phyloP scores from a whole-genome alignment of 176 grass and related monocot genomes.

The Alopecurus myosuroides region DNA sequence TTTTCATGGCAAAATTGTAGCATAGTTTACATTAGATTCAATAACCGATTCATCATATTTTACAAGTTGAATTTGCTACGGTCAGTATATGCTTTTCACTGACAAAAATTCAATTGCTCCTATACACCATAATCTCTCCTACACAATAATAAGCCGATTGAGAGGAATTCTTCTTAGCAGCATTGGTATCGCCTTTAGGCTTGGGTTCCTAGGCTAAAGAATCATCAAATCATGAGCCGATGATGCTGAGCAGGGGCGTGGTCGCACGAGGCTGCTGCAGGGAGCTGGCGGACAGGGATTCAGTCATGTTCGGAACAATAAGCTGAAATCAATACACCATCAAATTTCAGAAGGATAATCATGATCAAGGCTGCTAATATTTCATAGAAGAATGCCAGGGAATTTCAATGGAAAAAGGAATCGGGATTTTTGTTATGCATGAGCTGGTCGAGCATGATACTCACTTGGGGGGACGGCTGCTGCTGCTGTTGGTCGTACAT shows the following conservation, averaged over 20 bases:
- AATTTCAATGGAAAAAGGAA: background rate
- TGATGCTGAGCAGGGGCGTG: conserved; percentile 2
- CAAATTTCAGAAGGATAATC: background rate
- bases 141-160: background rate
- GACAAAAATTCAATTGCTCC: conserved; percentile 16
- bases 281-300: conserved; percentile 44
- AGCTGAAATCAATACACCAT: background rate
- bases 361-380: background rate
- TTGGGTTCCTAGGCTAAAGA: background rate
- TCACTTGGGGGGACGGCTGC: conserved; percentile 48
- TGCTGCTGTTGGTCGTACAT: conserved; percentile 53
- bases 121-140: conserved; percentile 32
- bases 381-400: background rate
- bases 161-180: background rate
- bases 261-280: conserved; percentile 29
- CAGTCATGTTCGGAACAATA: conserved; percentile 17
- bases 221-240: conserved; percentile 21
- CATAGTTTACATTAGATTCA: conserved; percentile 31
- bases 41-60: conserved; percentile 12
- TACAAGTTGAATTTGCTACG: conserved; percentile 39
- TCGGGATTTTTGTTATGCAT: background rate
- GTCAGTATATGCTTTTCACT: conserved; percentile 39
- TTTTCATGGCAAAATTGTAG: conserved; percentile 24
- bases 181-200: background rate
- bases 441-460: conserved; percentile 9